A percentile compares a stretch with the other conserved stretches of the same genome.
These are phyloP conservation scores for Blepharisma stoltei DNA, from an alignment of 73 alveolate genomes.

Conservation along the genomic window DNA sequence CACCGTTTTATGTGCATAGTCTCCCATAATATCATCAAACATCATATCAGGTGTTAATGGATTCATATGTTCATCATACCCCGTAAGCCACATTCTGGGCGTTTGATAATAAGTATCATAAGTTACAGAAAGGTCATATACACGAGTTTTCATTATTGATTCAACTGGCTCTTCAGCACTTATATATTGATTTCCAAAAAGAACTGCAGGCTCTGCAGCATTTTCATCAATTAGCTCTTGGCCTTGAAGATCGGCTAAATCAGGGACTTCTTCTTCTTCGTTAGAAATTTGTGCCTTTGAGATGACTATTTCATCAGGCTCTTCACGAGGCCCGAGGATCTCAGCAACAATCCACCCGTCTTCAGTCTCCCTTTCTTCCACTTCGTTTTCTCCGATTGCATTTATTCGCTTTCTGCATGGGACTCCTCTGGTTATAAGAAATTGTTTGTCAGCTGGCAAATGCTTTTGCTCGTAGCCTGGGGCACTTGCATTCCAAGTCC, in stretches of 20 bases:
- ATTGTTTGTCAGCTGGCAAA: conserved; percentile 86
- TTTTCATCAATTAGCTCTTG: neutral
- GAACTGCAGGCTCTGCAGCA: neutral
- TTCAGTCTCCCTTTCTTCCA: conserved; percentile 2
- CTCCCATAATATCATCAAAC: conserved; percentile 94
- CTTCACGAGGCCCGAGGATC: neutral
- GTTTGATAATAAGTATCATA: conserved; percentile 90
- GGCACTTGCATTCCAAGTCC: conserved; percentile 64
- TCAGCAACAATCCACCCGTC: conserved; percentile 34
- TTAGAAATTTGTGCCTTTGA: neutral
- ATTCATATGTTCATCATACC: conserved; percentile 81
- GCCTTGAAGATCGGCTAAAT: neutral
- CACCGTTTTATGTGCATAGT: conserved; percentile 92
- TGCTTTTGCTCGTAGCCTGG: conserved; percentile 16
- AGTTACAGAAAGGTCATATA: conserved; percentile 65
- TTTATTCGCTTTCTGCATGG: conserved; percentile 77
- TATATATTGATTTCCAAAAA: conserved; percentile 17
- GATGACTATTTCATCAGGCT: conserved; percentile 4
- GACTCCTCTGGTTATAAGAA: conserved; percentile 72
- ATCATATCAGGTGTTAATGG: conserved; percentile 67
- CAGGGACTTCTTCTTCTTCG: conserved; percentile 26
- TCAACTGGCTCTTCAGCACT: conserved; percentile 52
- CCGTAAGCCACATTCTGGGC: conserved; percentile 95
- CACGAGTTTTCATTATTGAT: conserved; percentile 39
- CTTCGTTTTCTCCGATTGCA: conserved; percentile 43